A percentile compares a stretch with the other conserved stretches of the same genome.
Conservation (phyloP, 2,329 filamentous ascomycete genomes). For the Tothia fuscella region DNA sequence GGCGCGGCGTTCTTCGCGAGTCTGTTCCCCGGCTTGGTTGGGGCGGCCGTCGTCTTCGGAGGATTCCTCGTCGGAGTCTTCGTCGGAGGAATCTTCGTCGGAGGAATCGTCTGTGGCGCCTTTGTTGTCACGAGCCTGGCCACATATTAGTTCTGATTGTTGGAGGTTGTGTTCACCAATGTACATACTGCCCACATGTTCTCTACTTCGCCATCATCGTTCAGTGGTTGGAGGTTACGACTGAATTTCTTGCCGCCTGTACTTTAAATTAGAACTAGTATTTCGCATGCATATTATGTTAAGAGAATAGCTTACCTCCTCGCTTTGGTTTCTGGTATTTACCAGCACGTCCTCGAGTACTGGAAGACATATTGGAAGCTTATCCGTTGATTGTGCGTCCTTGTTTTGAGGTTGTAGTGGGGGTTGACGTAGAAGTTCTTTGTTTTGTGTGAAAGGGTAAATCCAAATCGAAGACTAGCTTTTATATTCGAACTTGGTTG, state of each 20-base stretch:
- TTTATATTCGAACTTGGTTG: too few species aligned
- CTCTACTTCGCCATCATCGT: conserved; percentile 77
- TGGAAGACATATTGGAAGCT: conserved; percentile 4
- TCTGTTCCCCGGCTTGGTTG: conserved; percentile 37
- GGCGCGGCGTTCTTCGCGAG: conserved; percentile 77
- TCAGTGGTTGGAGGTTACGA: conserved; percentile 74
- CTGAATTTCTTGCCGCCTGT: conserved; percentile 92
- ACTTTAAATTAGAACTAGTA: conserved; percentile 1
- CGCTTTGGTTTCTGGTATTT: conserved; percentile 91
- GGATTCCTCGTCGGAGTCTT: conserved; percentile 36
- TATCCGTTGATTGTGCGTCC: too few species aligned
- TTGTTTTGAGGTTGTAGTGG: background rate
- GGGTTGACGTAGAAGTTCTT: background rate
- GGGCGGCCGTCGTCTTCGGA: conserved; percentile 27
- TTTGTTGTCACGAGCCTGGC: conserved; percentile 5
- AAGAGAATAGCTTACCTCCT: conserved; percentile 55
- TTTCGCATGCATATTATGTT: background rate
- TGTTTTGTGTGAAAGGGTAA: background rate
- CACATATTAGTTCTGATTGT: conserved; percentile 7
- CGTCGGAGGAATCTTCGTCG: conserved; percentile 21
- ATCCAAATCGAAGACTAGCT: too few species aligned
- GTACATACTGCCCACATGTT: conserved; percentile 69
- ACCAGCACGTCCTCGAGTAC: conserved; percentile 60
- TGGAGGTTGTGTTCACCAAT: conserved; percentile 10
- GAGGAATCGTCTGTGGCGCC: conserved; percentile 29